Base-by-base conservation (phyloP, 345 rosid genomes). In the Microthlaspi erraticum region DNA sequence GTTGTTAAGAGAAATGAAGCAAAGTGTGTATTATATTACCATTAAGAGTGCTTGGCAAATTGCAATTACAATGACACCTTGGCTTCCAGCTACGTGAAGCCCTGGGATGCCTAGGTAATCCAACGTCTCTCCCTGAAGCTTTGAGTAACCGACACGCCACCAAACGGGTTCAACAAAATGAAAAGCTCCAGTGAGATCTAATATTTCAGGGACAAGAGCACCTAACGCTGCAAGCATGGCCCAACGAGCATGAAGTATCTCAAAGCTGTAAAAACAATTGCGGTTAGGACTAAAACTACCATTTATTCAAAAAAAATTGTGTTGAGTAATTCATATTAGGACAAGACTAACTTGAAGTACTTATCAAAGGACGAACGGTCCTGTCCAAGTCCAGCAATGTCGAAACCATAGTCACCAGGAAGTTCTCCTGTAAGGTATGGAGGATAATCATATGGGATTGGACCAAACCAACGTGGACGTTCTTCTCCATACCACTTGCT, bases 391-490 rank as follows among this genome's bases (percentile, higher is more conserved):
- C 96, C 93, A 1, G 90, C 97, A 63, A 93, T 71, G 59, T 93
- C 98, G 71, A 91, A 93, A 54, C 96, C 98, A 73, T 93, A 93
- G 80, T 93, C 98, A 1, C 98, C 97, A 16, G 97, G 97, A 4
- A 87, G 51, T 18, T 93, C 90, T 60, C 98, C 98, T 1, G 81
- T 80, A 29, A 93, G 94, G 77, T 93, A 73, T 13, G 80, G 31
- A 14, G 97, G 97, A 63, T 91, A 93, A 38, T 83, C 83, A 68
- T 78, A 93, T 5, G 92, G 86, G 60, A 93, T 79, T 42, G 97
- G 94, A 72, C 97, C 98, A 78, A 93, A 92, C 98, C 98, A 93
- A 34, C 90, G 88, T 0, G 98, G 98, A 41, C 97, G 91, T 31
- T 77, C 83, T 73, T 87, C 86, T 65, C 98, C 98, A 55, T 93